Evolutionary conservation across 2,329 filamentous ascomycete species (phyloP).

Genomic region (Cladosporium sp.): DNA sequence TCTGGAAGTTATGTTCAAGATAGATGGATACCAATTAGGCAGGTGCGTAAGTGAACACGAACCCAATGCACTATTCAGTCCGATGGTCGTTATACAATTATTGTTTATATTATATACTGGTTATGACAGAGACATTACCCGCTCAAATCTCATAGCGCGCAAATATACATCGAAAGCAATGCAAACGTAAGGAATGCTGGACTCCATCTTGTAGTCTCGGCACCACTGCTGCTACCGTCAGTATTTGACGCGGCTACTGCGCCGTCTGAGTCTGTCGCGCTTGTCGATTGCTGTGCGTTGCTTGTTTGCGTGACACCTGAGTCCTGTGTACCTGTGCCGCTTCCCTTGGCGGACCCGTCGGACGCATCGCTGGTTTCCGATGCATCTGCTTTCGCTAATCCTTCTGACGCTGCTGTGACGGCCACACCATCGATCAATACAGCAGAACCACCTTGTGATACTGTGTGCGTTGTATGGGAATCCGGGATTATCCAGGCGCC

Average conservation of each 20-base stretch:
- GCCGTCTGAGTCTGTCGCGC: background rate
- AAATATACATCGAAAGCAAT: background rate
- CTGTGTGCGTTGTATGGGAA: background rate
- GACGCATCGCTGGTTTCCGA: background rate
- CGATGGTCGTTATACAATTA: background rate
- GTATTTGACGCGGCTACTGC: background rate
- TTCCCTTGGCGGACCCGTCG: background rate
- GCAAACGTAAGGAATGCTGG: background rate
- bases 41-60: background rate
- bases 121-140: conserved; percentile 5
- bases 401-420: background rate
- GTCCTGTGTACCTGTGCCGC: background rate
- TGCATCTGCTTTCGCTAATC: background rate
- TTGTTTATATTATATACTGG: conserved; percentile 3
- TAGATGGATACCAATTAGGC: background rate
- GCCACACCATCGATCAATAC: background rate
- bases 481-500: conserved; percentile 10
- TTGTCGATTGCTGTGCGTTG: background rate
- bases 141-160: background rate
- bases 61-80: background rate
- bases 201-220: background rate
- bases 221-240: background rate
- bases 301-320: background rate
- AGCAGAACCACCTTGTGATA: conserved; percentile 12
- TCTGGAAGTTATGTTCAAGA: background rate